Evolutionary conservation across 2,329 filamentous ascomycete species (phyloP).

Genomic region (Alternaria brassicicola): DNA sequence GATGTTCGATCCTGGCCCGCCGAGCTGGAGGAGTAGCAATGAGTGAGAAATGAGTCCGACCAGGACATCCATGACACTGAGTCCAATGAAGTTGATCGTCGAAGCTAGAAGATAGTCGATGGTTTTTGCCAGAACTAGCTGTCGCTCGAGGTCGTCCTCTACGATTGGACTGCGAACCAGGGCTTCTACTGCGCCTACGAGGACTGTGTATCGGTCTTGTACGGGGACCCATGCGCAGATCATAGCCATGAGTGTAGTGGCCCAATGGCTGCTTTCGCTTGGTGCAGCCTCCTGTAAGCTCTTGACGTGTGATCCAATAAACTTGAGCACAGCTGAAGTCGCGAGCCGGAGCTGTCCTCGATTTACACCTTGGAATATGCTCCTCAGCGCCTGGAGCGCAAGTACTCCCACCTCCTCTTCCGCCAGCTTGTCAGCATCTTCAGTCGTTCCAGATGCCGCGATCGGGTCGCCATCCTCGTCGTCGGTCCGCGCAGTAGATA

Average conservation of each 20-base stretch:
- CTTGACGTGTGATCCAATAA: conserved; percentile 60
- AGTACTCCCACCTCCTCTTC: conserved; percentile 87
- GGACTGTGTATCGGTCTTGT: conserved; percentile 89
- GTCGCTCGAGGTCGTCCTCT: conserved; percentile 73
- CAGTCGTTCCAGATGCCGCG: conserved; percentile 78
- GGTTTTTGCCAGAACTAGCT: conserved; percentile 77
- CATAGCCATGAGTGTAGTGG: conserved; percentile 78
- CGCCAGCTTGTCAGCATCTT: conserved; percentile 85
- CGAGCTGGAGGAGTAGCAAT: conserved; percentile 74
- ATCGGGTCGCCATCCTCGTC: conserved; percentile 69
- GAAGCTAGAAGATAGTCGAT: conserved; percentile 84
- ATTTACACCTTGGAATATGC: conserved; percentile 83
- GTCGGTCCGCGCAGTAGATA: conserved; percentile 75
- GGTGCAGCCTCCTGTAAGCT: conserved; percentile 46
- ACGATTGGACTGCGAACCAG: conserved; percentile 71
- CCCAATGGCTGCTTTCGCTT: conserved; percentile 70
- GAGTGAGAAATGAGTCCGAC: conserved; percentile 85
- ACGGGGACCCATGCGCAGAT: conserved; percentile 89
- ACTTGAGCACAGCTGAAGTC: conserved; percentile 74
- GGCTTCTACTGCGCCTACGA: conserved; percentile 80
- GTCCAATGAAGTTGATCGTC: conserved; percentile 88
- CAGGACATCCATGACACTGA: conserved; percentile 95
- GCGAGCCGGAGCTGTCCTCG: conserved; percentile 80
- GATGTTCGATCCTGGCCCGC: conserved; percentile 50
- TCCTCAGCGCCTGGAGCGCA: conserved; percentile 84